Evolutionary conservation across 2,329 filamentous ascomycete species (phyloP), one percentile per base, ranked within the genome.

Genomic region (Neocatenulostroma microsporum): DNA sequence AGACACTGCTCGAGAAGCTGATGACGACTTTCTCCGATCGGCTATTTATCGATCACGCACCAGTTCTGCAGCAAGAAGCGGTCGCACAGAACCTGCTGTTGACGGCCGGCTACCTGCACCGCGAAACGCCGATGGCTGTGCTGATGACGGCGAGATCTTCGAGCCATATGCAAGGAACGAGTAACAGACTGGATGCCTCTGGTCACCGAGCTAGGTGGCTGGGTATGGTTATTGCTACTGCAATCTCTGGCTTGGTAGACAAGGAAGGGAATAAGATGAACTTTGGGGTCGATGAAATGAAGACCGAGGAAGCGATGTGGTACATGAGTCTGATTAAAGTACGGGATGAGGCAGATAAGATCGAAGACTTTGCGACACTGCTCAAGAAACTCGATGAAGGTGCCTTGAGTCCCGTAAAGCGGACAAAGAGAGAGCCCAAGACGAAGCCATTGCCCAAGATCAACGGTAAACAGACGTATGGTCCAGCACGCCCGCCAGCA

Each of bases 21-120:
- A 64, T 94, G 32, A 68, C 67, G 25, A 75, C 82, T 33, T 94
- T 96, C 58, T 84, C 85, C 1, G 88, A 95, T 50, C 77, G 82
- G 33, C 67, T 96, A 9, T 94, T 88, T 52, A 86, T 96, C 49
- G 83, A 78, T 40, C 87, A 96, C 60, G 76, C 82, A 0, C 80
- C 88, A 4, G 75, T 83, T n/a, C 56, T 91, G 26, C 83, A 88
- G 53, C 91, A 98, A 70, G 85, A 96, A 72, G 86, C 79, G 18
- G 82, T 88, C 54, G 75, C 84, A 2, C 85, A 96, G 60, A 72
- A 83, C 5, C 64, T 95, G 3, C 74, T 94, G 1, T 68, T 96
- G 3, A 70, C 76, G 30, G 81, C 84, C 10, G 85, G 87, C 8
- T 87, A 86, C 53, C 67, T 94, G 1, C 71, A 83, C 42, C 74